Percentiles rank a stretch among this genome's conserved stretches.
Conservation (phyloP, 2,329 filamentous ascomycete genomes). For the Phoma sp. region DNA sequence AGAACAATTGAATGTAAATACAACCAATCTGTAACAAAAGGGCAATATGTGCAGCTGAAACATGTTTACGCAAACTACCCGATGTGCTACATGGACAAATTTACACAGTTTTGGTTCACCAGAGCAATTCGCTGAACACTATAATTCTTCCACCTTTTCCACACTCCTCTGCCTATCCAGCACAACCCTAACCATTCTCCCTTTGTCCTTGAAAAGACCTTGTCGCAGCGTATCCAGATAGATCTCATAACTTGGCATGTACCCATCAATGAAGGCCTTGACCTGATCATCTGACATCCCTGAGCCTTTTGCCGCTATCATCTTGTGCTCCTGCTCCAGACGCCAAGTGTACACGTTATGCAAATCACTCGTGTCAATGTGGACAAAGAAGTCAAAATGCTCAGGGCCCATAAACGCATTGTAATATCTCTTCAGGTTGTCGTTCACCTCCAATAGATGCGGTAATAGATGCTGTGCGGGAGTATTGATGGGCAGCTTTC, state of each 20-base stretch:
- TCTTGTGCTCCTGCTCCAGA: constrained; percentile 76
- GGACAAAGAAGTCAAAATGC: constrained; percentile 67
- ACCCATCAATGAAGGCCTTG: constrained; percentile 73
- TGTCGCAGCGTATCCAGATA: constrained; percentile 59
- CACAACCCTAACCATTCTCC: constrained; percentile 60
- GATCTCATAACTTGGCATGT: constrained; percentile 64
- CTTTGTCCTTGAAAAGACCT: constrained; percentile 57
- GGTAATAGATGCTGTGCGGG: constrained; percentile 63
- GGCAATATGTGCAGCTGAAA: too few relatives aligned
- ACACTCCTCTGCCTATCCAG: constrained; percentile 58
- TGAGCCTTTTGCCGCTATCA: constrained; percentile 70
- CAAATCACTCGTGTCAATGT: constrained; percentile 75
- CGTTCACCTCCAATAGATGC: constrained; percentile 66
- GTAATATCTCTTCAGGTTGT: constrained; percentile 62
- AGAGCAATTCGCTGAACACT: too few relatives aligned
- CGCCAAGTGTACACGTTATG: constrained; percentile 86
- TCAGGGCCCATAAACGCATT: constrained; percentile 52
- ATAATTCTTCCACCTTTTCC: constrained; percentile 44
- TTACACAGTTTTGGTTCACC: too few relatives aligned
- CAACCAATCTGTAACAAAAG: too few relatives aligned
- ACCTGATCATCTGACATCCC: constrained; percentile 88
- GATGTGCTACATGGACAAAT: too few relatives aligned
- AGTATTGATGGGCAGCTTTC: constrained; percentile 54
- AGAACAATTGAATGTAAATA: too few relatives aligned
- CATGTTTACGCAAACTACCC: too few relatives aligned